Percentiles rank a stretch among this genome's conserved stretches.
phyloP scores from a whole-genome alignment of 2,329 filamentous ascomycete species.

The Colletotrichum sp. region DNA sequence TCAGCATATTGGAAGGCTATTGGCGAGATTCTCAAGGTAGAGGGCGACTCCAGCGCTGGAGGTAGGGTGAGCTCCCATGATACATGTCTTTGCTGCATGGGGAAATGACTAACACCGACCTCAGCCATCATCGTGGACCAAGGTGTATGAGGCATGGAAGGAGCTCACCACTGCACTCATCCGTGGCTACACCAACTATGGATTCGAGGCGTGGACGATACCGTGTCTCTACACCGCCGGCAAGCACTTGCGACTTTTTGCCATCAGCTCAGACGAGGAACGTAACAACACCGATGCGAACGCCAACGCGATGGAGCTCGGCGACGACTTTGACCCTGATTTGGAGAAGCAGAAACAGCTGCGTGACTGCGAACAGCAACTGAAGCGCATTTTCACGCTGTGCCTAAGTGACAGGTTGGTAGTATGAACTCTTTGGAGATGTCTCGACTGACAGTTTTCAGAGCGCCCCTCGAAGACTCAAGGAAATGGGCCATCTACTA shows the following conservation, averaged over 20 bases:
- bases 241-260: slow-evolving; percentile 85
- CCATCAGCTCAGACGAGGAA: slow-evolving; percentile 87
- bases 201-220: slow-evolving; percentile 89
- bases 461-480: slow-evolving; percentile 83
- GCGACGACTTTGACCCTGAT: slow-evolving; percentile 83
- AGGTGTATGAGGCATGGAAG: slow-evolving; percentile 88
- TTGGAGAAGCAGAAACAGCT: slow-evolving; percentile 81
- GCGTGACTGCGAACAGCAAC: slow-evolving; percentile 86
- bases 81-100: not conserved
- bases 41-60: slow-evolving; percentile 50
- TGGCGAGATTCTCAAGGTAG: slow-evolving; percentile 72
- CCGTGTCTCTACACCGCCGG: slow-evolving; percentile 88
- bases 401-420: slow-evolving; percentile 86
- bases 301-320: slow-evolving; percentile 46
- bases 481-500: slow-evolving; percentile 99
- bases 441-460: slow-evolving; percentile 38
- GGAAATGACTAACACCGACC: not conserved
- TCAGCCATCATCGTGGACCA: slow-evolving; percentile 69
- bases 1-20: slow-evolving; percentile 83
- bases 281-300: slow-evolving; percentile 43
- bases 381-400: slow-evolving; percentile 90
- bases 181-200: slow-evolving; percentile 77
- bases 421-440: not conserved
- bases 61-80: slow-evolving; percentile 29
- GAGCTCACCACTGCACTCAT: slow-evolving; percentile 79